Evolutionary conservation across 805 yeast genomes (phyloP), one percentile per base, ranked within the genome.

Genomic region (Saturnispora kantuleensis): DNA sequence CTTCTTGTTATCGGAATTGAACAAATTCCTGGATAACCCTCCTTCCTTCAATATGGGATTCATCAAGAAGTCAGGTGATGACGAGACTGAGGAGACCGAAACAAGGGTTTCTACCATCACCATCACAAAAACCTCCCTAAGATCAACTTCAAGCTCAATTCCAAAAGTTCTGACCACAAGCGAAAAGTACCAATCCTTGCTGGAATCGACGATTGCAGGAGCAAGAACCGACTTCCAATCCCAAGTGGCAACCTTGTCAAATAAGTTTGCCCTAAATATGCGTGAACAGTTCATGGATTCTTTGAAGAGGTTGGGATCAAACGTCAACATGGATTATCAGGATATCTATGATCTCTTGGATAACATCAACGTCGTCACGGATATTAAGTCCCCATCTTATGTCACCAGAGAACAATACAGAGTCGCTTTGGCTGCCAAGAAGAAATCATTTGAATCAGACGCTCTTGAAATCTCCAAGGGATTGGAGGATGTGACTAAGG

Each of bases 361-460:
- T 29, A 53, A 54, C 3, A 57, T 65, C 37, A 57, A 58, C 41
- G 36, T 46, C 33, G 28, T 43, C 28, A 41, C 32, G 10, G 50
- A 52, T 30, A 21, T 40, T 3, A 41, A 43, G 3, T 48, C 40
- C 31, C 34, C 52, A n/a, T 31, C 34, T 10, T 67, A 64, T 49
- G 65, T 76, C 30, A 57, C 74, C 1, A 65, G 81, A 53, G 69
- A 71, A 50, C 68, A 66, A 32, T 60, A 69, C 53, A 70, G 81
- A 57, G 74, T 69, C 41, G 49, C 56, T 18, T 63, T 76, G 40
- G 54, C 60, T 7, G 55, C 57, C 12, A 55, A 64, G 17, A 56
- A 64, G n/a, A 52, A 50, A 1, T 47, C 51, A 4, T 50, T 73
- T 35, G 57, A 61, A 21, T 50, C 43, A 0, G 50, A 56, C 17